Conservation (phyloP, 148 eudicot species). For the Silene latifolia region DNA sequence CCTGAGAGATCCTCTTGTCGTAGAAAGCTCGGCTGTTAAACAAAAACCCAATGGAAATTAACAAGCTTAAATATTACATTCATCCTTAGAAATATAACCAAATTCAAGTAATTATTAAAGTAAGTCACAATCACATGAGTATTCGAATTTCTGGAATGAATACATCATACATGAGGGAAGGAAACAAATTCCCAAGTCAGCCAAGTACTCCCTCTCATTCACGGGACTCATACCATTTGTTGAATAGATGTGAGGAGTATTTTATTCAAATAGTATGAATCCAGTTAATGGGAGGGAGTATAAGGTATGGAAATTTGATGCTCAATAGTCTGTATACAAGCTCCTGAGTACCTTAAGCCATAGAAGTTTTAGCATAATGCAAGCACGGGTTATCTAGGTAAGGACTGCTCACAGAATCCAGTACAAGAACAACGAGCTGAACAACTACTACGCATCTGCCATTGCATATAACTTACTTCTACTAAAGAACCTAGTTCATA, state of each 20-base stretch:
- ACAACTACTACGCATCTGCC: constrained; percentile 8
- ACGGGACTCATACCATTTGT: too few relatives aligned
- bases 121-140: neutral
- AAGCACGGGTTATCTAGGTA: constrained; percentile 27
- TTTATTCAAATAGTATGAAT: too few relatives aligned
- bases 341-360: constrained; percentile 31
- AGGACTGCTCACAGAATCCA: neutral
- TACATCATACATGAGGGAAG: neutral
- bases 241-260: too few relatives aligned
- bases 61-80: neutral
- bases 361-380: constrained; percentile 12
- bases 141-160: neutral
- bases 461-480: neutral
- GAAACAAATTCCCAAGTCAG: too few relatives aligned
- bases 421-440: constrained; percentile 4
- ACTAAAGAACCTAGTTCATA: too few relatives aligned
- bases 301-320: too few relatives aligned
- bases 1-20: constrained; percentile 81
- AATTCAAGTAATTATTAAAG: neutral
- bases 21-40: constrained; percentile 54
- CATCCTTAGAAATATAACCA: neutral
- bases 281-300: too few relatives aligned
- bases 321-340: constrained; percentile 9
- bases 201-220: too few relatives aligned
- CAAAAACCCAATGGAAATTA: neutral